Base-by-base conservation (phyloP, 2,329 filamentous ascomycete species). In the Nemania serpens region DNA sequence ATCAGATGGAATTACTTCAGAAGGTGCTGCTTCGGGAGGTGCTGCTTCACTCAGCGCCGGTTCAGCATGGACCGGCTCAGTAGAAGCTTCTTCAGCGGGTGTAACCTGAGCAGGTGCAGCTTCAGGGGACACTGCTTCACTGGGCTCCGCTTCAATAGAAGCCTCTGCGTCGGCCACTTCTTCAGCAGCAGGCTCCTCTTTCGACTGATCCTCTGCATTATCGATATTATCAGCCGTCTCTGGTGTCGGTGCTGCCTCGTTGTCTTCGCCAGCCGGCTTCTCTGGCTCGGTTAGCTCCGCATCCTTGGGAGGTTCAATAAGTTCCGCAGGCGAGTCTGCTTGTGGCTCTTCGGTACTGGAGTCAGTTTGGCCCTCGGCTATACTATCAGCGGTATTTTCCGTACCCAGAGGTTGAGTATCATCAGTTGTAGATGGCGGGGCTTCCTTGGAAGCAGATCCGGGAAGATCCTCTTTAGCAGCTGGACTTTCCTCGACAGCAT, bases 321-420 rank as follows among this genome's bases (percentile, higher is more conserved):
- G 9, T 5, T 64, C 22, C 25, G 58, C 42, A 12, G 41, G 18
- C 12, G 42, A 18, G 20, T 41, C 51, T 20, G 22, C 34, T 45
- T 39, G 17, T 13, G 55, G 15, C 37, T 61, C 56, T 39, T 56
- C 37, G 5, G 33, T 13, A 29, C 11, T 37, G 45, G 58, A 37
- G 3, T 15, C 18, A 22, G 25, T n/a, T 15, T 62, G 55, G 18
- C 46, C 7, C 37, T 59, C 49, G 34, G n/a, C 46, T 42, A 34
- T 6, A 29, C 53, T 11, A 46, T 56, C 57, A n/a, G 18, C 17
- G 15, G 5, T 48, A 25, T 56, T 18, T 42, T 63, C 55, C 45
- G 52, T 13, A 17, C 11, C 25, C 10, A 58, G 39, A 9, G 45
- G 48, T 42, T 60, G 52, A 47, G 49, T 10, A 37, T 47, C 37